Evolutionary conservation across 257 asterid species (phyloP).

Genomic region (Striga asiatica): DNA sequence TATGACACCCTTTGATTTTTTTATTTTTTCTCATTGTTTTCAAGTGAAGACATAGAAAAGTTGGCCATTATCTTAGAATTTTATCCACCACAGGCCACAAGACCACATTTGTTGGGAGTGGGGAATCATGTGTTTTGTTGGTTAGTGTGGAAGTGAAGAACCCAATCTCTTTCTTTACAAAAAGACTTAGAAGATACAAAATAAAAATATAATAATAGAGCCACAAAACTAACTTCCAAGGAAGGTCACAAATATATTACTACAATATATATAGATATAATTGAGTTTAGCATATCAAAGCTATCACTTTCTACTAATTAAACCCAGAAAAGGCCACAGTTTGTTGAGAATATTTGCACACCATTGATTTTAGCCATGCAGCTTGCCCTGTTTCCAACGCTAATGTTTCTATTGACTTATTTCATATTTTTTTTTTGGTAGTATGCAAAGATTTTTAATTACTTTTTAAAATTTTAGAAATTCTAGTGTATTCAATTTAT

Average conservation of each 20-base stretch:
- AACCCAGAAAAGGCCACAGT: too few relatives aligned
- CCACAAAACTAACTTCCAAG: slow-evolving; percentile 23
- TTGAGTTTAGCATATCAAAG: too few relatives aligned
- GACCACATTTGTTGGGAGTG: slow-evolving; percentile 24
- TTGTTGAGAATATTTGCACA: too few relatives aligned
- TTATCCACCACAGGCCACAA: slow-evolving; percentile 18
- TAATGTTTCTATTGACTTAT: too few relatives aligned
- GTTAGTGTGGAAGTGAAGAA: slow-evolving; percentile 46
- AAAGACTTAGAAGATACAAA: slow-evolving; percentile 1
- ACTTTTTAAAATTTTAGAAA: too few relatives aligned
- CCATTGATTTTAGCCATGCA: too few relatives aligned
- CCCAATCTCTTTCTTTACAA: slow-evolving; percentile 10
- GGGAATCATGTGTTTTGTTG: slow-evolving; percentile 52
- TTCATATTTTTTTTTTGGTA: too few relatives aligned
- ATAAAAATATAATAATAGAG: slow-evolving; percentile 10
- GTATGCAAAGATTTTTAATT: too few relatives aligned
- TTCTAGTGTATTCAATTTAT: too few relatives aligned
- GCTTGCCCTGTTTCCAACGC: too few relatives aligned
- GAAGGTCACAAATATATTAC: slow-evolving; percentile 12
- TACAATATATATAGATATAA: too few relatives aligned
- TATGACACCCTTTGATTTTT: background rate
- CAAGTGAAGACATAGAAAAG: slow-evolving; percentile 31
- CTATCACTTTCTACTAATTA: too few relatives aligned
- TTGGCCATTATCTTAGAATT: slow-evolving; percentile 23
- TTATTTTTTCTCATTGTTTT: slow-evolving; percentile 6